Evolutionary conservation across 331 rosid genomes (phyloP).

Genomic region (Malus hybrid): DNA sequence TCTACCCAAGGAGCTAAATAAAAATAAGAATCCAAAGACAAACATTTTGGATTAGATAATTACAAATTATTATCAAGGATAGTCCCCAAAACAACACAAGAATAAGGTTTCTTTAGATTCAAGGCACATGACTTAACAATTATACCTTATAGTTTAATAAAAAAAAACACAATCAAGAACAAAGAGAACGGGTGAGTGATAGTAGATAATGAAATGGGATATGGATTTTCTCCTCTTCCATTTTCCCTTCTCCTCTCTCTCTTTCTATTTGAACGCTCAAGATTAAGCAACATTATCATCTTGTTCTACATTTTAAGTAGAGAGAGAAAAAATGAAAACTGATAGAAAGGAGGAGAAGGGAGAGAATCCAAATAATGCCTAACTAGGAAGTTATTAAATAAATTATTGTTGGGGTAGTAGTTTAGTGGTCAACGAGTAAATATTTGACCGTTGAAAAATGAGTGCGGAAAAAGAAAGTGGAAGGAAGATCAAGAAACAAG

Average conservation of each 20-base stretch:
- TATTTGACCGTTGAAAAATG: not conserved
- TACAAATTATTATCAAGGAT: not conserved
- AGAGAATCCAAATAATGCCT: not conserved
- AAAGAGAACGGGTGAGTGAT: not conserved
- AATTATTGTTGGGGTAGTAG: not conserved
- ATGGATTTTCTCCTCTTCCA: rapidly evolving
- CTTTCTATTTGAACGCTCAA: no score
- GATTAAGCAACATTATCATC: no score
- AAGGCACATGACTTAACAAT: not conserved
- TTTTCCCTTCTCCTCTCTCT: no score
- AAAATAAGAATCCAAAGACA: not conserved
- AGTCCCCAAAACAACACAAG: not conserved
- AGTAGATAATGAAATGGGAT: not conserved
- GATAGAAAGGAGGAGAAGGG: rapidly evolving
- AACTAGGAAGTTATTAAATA: not conserved
- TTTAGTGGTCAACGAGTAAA: not conserved
- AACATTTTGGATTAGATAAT: not conserved
- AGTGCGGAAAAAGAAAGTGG: not conserved
- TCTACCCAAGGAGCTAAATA: not conserved
- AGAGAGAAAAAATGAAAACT: no score
- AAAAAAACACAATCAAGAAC: not conserved
- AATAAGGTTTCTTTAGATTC: not conserved
- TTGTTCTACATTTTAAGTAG: rapidly evolving
- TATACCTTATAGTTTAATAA: not conserved
- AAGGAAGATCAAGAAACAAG: not conserved